These are phyloP conservation scores for Fusarium phyllophilum DNA, from an alignment of 2,329 filamentous ascomycete species.

Conservation along the genomic window DNA sequence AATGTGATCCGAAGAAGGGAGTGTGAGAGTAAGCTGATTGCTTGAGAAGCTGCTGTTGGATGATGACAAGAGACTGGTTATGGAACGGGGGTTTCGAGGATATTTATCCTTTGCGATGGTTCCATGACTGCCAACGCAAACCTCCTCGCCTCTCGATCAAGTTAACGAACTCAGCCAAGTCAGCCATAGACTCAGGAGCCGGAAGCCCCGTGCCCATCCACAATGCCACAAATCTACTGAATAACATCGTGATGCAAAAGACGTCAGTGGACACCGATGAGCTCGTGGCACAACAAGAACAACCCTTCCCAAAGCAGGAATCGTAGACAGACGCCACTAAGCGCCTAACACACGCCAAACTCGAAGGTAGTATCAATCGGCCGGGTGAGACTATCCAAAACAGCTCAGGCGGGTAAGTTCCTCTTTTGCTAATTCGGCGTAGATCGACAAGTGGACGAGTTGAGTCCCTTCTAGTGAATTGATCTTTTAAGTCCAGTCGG, in stretches of 20 bases:
- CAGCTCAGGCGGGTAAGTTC: background rate
- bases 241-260: background rate
- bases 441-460: background rate
- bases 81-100: constrained; percentile 10
- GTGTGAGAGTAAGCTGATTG: constrained; percentile 33
- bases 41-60: constrained; percentile 39
- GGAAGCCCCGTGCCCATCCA: constrained; percentile 31
- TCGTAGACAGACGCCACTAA: constrained; percentile 35
- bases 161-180: constrained; percentile 6
- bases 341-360: constrained; percentile 5
- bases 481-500: background rate
- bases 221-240: constrained; percentile 13
- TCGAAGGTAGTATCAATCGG: background rate
- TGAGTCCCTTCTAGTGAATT: background rate
- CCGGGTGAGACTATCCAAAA: constrained; percentile 10
- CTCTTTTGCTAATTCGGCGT: background rate
- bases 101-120: constrained; percentile 37
- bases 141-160: background rate
- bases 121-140: background rate
- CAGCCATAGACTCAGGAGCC: constrained; percentile 10
- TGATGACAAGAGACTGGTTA: constrained; percentile 14
- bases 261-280: constrained; percentile 6
- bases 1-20: constrained; percentile 28
- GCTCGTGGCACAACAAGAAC: constrained; percentile 1
- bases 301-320: constrained; percentile 9